Evolutionary conservation across 2,329 filamentous ascomycete genomes (phyloP), one percentile per base, ranked within the genome.

Genomic region (Microdochium nivale): DNA sequence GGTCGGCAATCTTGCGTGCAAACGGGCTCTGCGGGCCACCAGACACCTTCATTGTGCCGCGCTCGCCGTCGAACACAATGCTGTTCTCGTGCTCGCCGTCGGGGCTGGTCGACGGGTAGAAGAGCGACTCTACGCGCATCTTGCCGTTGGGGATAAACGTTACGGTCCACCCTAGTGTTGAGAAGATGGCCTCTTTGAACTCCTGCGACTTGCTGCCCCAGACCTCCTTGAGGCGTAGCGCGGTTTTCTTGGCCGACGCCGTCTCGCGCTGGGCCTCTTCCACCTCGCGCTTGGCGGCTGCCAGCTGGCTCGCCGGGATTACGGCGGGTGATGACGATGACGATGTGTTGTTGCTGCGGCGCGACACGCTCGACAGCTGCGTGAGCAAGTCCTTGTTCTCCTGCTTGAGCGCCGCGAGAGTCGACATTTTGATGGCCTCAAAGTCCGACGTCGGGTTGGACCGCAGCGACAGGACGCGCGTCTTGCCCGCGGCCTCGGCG

Each of bases 111-210:
- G 81, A 84, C 0, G 90, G 86, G 64, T 87, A 88, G 64, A 92
- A 95, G 58, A 92, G 87, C 54, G 80, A 87, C 51, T 92, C 95
- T 23, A 96, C 89, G 30, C 90, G 86, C 70, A 96, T 95, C 62
- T 95, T 92, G 43, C 94, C 94, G 66, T 96, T 96, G n/a, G 91
- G 90, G 66, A 96, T 86, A 66, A 99, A 97, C 30, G 94, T 90
- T 13, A 97, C 83, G 50, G 92, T 92, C 87, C 91, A 99, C 0
- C 94, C 94, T 0, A 99, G 78, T 1, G 96, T 86, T 21, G 85
- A 90, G 56, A 91, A 91, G 53, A 99, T 91, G 30, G 91, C 90
- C 70, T 97, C 90, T 49, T 95, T 89, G 72, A 99, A 97, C 70
- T 99, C 94, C 60, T 87, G 83, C 1, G 88, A 90, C 67, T 97